Percentiles rank a stretch among this genome's conserved stretches.
phyloP scores from a whole-genome alignment of 1,139 yeast species.

The Meyerozyma guilliermondii region DNA sequence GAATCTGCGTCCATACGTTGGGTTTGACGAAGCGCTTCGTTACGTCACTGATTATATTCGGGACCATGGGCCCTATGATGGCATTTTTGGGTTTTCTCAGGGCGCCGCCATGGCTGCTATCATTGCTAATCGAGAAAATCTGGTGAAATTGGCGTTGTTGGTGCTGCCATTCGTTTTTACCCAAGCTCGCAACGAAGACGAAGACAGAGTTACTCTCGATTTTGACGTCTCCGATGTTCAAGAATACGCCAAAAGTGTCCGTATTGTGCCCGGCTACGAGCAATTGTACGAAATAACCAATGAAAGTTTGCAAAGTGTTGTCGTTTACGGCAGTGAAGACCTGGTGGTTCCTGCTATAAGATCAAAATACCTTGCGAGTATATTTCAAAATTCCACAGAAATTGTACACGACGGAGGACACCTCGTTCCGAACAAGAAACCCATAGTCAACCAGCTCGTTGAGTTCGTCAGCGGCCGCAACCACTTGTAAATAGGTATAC shows the following conservation, averaged over 20 bases:
- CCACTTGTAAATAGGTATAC: background rate
- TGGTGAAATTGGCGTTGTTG: background rate
- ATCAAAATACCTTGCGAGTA: conserved; percentile 19
- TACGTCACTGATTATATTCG: conserved; percentile 53
- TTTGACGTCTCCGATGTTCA: conserved; percentile 17
- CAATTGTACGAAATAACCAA: conserved; percentile 13
- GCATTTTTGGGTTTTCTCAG: conserved; percentile 86
- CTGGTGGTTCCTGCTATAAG: conserved; percentile 30
- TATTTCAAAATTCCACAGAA: conserved; percentile 12
- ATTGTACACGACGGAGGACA: conserved; percentile 37
- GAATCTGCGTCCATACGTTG: conserved; percentile 15
- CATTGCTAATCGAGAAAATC: conserved; percentile 28
- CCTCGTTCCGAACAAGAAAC: conserved; percentile 30
- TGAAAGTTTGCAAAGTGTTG: conserved; percentile 20
- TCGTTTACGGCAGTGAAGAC: conserved; percentile 30
- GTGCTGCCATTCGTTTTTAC: conserved; percentile 1
- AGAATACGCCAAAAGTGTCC: conserved; percentile 16
- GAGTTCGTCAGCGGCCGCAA: conserved; percentile 5
- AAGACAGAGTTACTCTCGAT: conserved; percentile 16
- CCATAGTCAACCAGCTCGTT: conserved; percentile 21
- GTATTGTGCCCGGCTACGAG: conserved; percentile 12
- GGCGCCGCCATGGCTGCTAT: conserved; percentile 83
- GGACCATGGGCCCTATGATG: conserved; percentile 81
- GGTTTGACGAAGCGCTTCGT: conserved; percentile 25
- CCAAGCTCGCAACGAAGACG: conserved; percentile 2